Percentiles rank a stretch among this genome's conserved stretches.
Evolutionary conservation across 805 yeast genomes (phyloP).

Genomic region (Tetrapisispora namnaoensis): DNA sequence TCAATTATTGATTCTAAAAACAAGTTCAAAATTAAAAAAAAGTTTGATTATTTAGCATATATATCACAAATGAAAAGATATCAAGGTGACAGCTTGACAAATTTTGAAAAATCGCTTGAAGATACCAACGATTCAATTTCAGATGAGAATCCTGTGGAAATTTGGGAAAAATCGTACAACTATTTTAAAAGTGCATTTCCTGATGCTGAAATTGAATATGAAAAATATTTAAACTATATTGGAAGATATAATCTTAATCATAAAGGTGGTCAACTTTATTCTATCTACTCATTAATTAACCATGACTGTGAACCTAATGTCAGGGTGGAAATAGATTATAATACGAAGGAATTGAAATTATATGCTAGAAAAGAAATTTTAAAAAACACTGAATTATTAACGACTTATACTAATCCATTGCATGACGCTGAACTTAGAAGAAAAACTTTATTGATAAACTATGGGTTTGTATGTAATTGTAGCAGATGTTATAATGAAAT

Average conservation of each 20-base stretch:
- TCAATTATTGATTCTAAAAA: constrained; percentile 14
- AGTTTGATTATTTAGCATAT: constrained; percentile 54
- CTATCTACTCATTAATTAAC: constrained; percentile 60
- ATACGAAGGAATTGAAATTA: constrained; percentile 47
- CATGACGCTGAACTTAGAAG: constrained; percentile 55
- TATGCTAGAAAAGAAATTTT: constrained; percentile 48
- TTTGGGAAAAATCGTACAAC: constrained; percentile 52
- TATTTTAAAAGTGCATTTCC: constrained; percentile 43
- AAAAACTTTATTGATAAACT: constrained; percentile 55
- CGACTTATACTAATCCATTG: constrained; percentile 60
- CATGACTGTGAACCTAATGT: constrained; percentile 72
- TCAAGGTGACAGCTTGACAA: constrained; percentile 46
- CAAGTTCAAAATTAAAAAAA: constrained; percentile 19
- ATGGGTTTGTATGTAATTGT: constrained; percentile 74
- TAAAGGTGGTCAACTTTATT: constrained; percentile 50
- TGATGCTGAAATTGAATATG: constrained; percentile 32
- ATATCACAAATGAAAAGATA: constrained; percentile 59
- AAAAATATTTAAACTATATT: constrained; percentile 48
- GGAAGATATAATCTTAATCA: constrained; percentile 73
- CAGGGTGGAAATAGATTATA: constrained; percentile 35
- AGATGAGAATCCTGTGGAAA: constrained; percentile 13
- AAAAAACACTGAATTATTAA: constrained; percentile 57
- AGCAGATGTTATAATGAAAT: constrained; percentile 52
- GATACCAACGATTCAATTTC: constrained; percentile 3
- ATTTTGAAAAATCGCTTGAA: constrained; percentile 35